These are phyloP conservation scores for Spirogloea muscicola DNA, from an alignment of 139 green algal species.

Conservation along the genomic window DNA sequence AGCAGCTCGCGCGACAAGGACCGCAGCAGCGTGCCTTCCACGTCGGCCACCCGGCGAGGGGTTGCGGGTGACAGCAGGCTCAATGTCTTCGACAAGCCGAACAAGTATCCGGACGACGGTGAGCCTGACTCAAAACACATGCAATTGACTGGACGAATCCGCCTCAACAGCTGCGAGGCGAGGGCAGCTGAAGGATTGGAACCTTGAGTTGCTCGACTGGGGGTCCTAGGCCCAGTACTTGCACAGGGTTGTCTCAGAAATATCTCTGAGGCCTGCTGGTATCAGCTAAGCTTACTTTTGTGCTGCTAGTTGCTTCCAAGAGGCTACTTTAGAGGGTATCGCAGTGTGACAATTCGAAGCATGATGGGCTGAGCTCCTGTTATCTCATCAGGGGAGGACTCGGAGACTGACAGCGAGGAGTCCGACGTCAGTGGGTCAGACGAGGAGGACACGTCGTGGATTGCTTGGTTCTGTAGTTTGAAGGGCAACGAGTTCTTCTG, in stretches of 20 bases:
- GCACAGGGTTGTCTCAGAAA: background rate
- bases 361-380: too few relatives aligned
- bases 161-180: background rate
- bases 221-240: background rate
- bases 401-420: slow-evolving; percentile 48
- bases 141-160: background rate
- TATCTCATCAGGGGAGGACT: slow-evolving; percentile 20
- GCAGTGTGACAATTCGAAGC: too few relatives aligned
- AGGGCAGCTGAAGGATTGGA: too few relatives aligned
- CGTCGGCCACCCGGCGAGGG: background rate
- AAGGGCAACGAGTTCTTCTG: slow-evolving; percentile 61
- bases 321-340: background rate
- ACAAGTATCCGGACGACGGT: slow-evolving; percentile 23
- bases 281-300: background rate
- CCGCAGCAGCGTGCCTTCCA: too few relatives aligned
- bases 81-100: slow-evolving; percentile 22
- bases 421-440: slow-evolving; percentile 49
- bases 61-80: too few relatives aligned
- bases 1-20: too few relatives aligned
- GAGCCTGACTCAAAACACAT: background rate
- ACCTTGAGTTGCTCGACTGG: background rate
- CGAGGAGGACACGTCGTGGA: slow-evolving; percentile 71
- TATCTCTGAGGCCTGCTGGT: background rate
- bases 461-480: slow-evolving; percentile 87
- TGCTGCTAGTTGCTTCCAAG: background rate